Evolutionary conservation across 2,329 filamentous ascomycete species (phyloP), one percentile per base, ranked within the genome.

Genomic region (Clarireedia paspali): DNA sequence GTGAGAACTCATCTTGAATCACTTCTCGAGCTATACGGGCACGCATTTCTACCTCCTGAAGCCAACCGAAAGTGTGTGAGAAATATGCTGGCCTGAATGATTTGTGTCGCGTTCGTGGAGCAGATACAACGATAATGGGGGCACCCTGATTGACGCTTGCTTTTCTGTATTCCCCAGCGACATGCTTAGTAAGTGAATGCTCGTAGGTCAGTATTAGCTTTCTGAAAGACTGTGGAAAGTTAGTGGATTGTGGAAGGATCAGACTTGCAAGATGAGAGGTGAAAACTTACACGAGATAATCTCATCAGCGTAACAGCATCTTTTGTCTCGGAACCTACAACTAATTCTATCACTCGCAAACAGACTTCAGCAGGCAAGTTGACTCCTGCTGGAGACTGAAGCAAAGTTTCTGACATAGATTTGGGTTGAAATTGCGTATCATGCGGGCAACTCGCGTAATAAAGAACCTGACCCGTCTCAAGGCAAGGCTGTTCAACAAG

Each of bases 211-310:
- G 24, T n/a, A 55, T 34, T n/a, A 55, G 26, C 10, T 45, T 34
- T 15, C 27, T 44, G 10, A 50, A 55, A n/a, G 53, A 50, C 53
- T 55, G n/a, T 6, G 45, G 23, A 12, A 51, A 47, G 20, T 51
- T 20, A 44, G 15, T 34, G 30, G 30, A 3, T 4, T 34, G 17
- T 7, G 5, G 26, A 15, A 27, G 4, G 7, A 26, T 24, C 6
- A 46, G 2, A 14, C 17, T 14, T 9, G 26, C 12, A 40, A 38
- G 20, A 38, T 15, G 14, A 15, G 10, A 15, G 24, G 3, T 26
- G 23, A 30, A 17, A 36, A 38, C 53, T 50, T 45, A 50, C 53
- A 26, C 47, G 47, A 14, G 53, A 55, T 17, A 55, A 46, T 15
- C 15, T 36, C n/a, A 55, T 14, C 27, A 55, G 20, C 2, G 26